Evolutionary conservation across 768 basidiomycete genomes (phyloP).

Genomic region (Boletus tylopilopsis): DNA sequence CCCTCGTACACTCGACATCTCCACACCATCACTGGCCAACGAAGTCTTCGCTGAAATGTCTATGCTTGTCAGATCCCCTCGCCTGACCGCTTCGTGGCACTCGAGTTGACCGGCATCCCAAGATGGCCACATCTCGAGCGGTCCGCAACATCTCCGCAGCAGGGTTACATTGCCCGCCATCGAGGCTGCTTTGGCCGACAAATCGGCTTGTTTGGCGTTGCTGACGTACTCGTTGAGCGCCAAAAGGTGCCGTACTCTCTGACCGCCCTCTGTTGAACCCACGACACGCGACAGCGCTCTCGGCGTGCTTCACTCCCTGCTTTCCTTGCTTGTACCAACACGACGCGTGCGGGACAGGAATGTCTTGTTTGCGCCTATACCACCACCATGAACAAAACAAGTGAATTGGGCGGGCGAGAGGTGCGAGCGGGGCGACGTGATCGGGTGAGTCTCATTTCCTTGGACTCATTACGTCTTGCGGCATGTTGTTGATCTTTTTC

Average conservation of each 20-base stretch:
- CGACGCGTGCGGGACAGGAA: conserved; percentile 52
- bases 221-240: conserved; percentile 42
- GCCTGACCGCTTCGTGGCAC: conserved; percentile 56
- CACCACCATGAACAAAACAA: conserved; percentile 46
- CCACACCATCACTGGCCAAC: conserved; percentile 35
- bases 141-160: conserved; percentile 50
- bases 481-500: not conserved
- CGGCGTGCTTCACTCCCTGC: conserved; percentile 57
- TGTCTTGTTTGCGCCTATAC: conserved; percentile 48
- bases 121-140: conserved; percentile 48
- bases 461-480: not conserved
- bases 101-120: conserved; percentile 53
- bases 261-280: conserved; percentile 41
- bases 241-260: conserved; percentile 35
- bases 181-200: conserved; percentile 36
- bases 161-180: conserved; percentile 46
- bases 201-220: conserved; percentile 46
- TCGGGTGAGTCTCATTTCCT: conserved; percentile 53
- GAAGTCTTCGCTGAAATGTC: conserved; percentile 40
- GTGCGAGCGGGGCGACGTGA: conserved; percentile 78
- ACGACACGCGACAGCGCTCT: conserved; percentile 53
- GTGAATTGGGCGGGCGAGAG: conserved; percentile 70
- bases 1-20: conserved; percentile 38
- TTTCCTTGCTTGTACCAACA: conserved; percentile 60
- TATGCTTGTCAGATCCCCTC: conserved; percentile 35